Conservation (phyloP, 371 early-diverging fungal genomes). For the Mortierella sp. region DNA sequence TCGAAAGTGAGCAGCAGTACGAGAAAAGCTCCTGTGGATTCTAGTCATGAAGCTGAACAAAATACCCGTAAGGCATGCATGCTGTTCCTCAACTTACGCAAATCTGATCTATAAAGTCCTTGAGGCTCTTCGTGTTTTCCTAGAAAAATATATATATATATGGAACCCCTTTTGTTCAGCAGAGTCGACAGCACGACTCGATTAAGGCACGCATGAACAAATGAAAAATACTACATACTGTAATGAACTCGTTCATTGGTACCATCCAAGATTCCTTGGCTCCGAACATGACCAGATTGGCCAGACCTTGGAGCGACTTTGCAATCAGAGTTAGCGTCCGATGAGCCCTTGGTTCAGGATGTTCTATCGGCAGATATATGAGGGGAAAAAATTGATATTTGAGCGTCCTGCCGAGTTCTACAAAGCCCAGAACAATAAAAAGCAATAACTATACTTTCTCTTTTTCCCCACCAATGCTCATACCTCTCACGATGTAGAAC, state of each 20-base stretch:
- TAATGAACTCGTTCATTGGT: conserved; percentile 70
- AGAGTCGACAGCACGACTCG: too few species aligned
- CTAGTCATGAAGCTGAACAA: too few species aligned
- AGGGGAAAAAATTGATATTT: background rate
- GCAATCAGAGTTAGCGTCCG: conserved; percentile 82
- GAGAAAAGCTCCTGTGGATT: too few species aligned
- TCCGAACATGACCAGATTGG: conserved; percentile 79
- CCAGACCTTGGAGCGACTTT: conserved; percentile 85
- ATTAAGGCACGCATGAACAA: too few species aligned
- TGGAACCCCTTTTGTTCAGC: background rate
- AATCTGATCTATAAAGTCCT: conserved; percentile 61
- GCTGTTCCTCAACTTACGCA: conserved; percentile 34
- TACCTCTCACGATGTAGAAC: conserved; percentile 76
- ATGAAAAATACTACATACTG: conserved; percentile 35
- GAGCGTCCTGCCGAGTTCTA: too few species aligned
- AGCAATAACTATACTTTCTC: too few species aligned
- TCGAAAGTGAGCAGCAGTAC: too few species aligned
- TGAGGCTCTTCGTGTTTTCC: conserved; percentile 60
- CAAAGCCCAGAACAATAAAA: too few species aligned
- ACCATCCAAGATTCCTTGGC: conserved; percentile 85
- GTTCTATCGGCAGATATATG: conserved; percentile 58
- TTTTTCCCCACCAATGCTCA: too few species aligned
- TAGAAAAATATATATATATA: conserved; percentile 22
- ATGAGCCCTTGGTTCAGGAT: conserved; percentile 72
- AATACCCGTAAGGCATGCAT: background rate